Evolutionary conservation across 1,139 yeast genomes (phyloP).

Genomic region (Kodamaea fungicola): DNA sequence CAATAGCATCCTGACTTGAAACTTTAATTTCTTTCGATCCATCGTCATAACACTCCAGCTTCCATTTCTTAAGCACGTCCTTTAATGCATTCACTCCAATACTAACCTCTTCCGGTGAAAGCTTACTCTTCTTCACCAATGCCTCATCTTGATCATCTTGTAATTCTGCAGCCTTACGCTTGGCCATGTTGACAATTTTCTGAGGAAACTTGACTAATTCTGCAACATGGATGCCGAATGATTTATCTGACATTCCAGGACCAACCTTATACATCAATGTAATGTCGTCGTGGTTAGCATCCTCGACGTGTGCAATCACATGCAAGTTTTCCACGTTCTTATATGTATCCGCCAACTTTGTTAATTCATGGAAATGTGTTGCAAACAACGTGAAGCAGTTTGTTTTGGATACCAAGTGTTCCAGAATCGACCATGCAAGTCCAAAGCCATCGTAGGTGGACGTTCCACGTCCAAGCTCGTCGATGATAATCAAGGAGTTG

Average conservation of each 20-base stretch:
- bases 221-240: slow-evolving; percentile 97
- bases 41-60: slow-evolving; percentile 40
- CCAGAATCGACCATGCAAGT: slow-evolving; percentile 93
- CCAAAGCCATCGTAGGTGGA: slow-evolving; percentile 98
- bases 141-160: slow-evolving; percentile 55
- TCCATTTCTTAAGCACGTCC: slow-evolving; percentile 62
- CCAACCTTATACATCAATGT: slow-evolving; percentile 88
- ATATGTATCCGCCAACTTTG: slow-evolving; percentile 65
- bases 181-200: slow-evolving; percentile 90
- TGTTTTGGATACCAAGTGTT: slow-evolving; percentile 67
- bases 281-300: slow-evolving; percentile 54
- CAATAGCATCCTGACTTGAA: slow-evolving; percentile 33
- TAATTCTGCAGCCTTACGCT: slow-evolving; percentile 84
- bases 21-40: slow-evolving; percentile 25
- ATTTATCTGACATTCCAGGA: slow-evolving; percentile 88
- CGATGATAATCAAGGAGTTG: slow-evolving; percentile 85
- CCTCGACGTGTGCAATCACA: slow-evolving; percentile 87
- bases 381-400: slow-evolving; percentile 87
- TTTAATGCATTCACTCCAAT: slow-evolving; percentile 57
- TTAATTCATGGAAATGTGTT: slow-evolving; percentile 94
- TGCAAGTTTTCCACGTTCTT: slow-evolving; percentile 71
- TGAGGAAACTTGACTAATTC: slow-evolving; percentile 90
- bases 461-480: slow-evolving; percentile 95
- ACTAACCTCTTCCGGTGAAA: slow-evolving; percentile 51
- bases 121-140: slow-evolving; percentile 46